Evolutionary conservation across 108 stramenopile genomes (phyloP).

Genomic region (Nannochloropsis gaditana): DNA sequence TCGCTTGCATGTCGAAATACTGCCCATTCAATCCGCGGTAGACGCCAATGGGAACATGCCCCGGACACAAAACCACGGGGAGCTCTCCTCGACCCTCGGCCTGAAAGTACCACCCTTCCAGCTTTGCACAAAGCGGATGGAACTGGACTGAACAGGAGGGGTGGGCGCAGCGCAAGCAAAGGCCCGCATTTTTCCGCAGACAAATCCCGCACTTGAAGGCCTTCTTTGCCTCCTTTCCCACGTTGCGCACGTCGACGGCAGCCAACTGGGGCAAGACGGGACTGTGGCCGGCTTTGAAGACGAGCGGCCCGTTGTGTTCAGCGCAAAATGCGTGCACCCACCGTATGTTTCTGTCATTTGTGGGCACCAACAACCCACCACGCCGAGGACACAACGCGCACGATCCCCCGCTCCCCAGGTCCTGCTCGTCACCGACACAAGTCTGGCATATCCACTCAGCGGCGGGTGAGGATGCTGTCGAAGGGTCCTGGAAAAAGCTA

Average conservation of each 20-base stretch:
- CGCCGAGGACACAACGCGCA: conserved; percentile 3
- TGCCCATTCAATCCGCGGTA: conserved; percentile 17
- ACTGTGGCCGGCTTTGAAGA: background rate
- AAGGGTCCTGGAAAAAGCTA: background rate
- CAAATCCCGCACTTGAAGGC: conserved; percentile 1
- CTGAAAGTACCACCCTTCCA: background rate
- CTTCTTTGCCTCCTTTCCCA: conserved; percentile 9
- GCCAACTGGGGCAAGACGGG: background rate
- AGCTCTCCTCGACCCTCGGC: background rate
- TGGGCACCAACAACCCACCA: background rate
- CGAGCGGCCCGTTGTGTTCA: conserved; percentile 7
- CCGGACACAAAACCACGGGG: background rate
- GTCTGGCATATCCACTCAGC: conserved; percentile 11
- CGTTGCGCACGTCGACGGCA: background rate
- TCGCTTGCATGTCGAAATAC: conserved; percentile 3
- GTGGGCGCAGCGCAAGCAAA: background rate
- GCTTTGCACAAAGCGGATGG: background rate
- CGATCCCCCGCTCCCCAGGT: background rate
- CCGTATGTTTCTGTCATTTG: background rate
- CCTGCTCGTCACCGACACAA: background rate
- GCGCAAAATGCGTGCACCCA: background rate
- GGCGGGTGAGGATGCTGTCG: background rate
- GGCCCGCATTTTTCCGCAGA: conserved; percentile 7
- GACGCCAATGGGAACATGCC: background rate
- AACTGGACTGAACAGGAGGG: background rate